Base-by-base conservation (phyloP, 441 rosid genomes). In the Pelargonium exstipulatum region DNA sequence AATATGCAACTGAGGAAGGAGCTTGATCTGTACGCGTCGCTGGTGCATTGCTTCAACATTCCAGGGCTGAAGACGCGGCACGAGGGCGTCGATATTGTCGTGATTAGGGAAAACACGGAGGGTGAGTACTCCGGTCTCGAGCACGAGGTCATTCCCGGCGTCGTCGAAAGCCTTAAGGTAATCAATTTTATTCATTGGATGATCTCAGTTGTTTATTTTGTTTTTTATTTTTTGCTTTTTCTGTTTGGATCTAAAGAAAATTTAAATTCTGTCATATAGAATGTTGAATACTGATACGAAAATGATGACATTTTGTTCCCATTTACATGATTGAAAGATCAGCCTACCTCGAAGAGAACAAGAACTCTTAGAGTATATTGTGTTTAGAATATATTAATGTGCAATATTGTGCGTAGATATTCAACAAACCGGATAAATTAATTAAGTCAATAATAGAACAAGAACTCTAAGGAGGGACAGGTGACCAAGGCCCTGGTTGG, bases 131-230 rank as follows among this genome's bases (percentile, higher is more conserved):
- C 57, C 14, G 57, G 16, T 4, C 51, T 45, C 51, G 51, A 45
- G 57, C 57, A 51, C 57, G 57, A 51, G 57, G 57, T 51, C 57
- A 16, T 51, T 51, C 57, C 57, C 6, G 57, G 57, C 16, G 57
- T 49, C 57, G 57, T 49, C 57, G 57, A 49, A 14, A 49, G 57
- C 57, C 57, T 49, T 4, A 49, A 49, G 57, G 57, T 49, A 49
- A 49, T 13, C 42, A 3, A 37, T 37, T 37, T 37, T 37, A 8
- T 9, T 37, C 42, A 5, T 37, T 37, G 4, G 8, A 37, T 37
- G 8, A 8, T 37, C 42, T 9, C 5, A 3, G 16, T 46, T 9
- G 16, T 12, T 46, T 0, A 46, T 10, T 46, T 46, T n/a, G n/a
- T 46, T 37, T 26, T 1, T 43, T 43, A 4, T 43, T 26, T 26